Base-by-base conservation (phyloP, 306 rosid genomes). In the Quercus ilex region DNA sequence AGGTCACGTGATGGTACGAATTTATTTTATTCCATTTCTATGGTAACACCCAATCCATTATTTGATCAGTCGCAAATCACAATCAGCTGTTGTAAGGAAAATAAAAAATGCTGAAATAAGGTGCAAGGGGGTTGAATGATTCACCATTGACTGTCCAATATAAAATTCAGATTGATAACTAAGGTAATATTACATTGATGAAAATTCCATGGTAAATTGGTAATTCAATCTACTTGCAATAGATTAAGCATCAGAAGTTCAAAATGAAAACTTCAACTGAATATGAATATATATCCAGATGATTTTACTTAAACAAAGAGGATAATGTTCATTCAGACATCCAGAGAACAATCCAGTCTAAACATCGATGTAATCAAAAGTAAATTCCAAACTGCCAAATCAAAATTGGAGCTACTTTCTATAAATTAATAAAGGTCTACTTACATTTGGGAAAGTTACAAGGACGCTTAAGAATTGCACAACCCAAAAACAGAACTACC, bases 391-490 rank as follows among this genome's bases (percentile, higher is more conserved):
- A 71, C 73, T 76, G 74, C 72, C 71, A 19, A 21, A 72, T 59
- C 30, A 28, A 20, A 52, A 25, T 59, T 71, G 21, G 49, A 6
- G 20, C 31, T 53, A 71, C 11, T 69, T 25, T 51, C 20, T 59
- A 76, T 77, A 78, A 77, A 77, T 85, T 80, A 80, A 80, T 73
- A 46, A 46, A 51, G 78, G 71, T 59, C 77, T 59, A 41, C 35
- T 63, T 59, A 70, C 69, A 69, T 68, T 46, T 49, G 74, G 64
- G 41, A 73, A 51, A 80, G 20, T 21, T 74, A 46, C 82, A 79
- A 49, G 75, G 38, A 71, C 23, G 38, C 30, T 84, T 63, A 59
- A 28, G 76, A 51, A 71, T 35, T 67, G 35, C 33, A 57, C 78
- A 53, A 51, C 81, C 81, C 57, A 20, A 38, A 25, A 59, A 52